Evolutionary conservation across 805 yeast species (phyloP).

Genomic region (Candida nanaspora): DNA sequence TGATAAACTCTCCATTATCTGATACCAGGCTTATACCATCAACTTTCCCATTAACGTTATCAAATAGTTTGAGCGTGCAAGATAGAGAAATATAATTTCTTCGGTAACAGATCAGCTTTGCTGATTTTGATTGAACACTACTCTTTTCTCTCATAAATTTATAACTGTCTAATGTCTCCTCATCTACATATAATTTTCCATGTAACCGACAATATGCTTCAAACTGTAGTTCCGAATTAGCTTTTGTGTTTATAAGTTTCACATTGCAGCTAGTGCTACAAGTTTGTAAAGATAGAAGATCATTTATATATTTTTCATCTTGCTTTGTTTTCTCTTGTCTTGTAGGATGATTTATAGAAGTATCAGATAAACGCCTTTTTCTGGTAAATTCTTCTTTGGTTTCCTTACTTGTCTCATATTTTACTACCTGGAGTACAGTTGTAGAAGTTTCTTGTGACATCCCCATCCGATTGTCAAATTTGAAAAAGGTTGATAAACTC

Average conservation of each 20-base stretch:
- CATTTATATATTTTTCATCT: neutral
- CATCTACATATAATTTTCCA: conserved; percentile 5
- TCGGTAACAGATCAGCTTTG: conserved; percentile 6
- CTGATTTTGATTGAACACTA: too few relatives aligned
- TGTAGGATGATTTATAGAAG: too few relatives aligned
- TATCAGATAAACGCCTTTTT: too few relatives aligned
- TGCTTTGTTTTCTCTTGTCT: too few relatives aligned
- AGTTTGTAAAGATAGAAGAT: neutral
- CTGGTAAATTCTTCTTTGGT: too few relatives aligned
- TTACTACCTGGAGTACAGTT: too few relatives aligned
- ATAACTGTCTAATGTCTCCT: conserved; percentile 1
- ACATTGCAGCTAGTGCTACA: conserved; percentile 6
- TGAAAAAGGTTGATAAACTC: neutral
- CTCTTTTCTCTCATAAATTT: too few relatives aligned
- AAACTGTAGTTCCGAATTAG: conserved; percentile 3
- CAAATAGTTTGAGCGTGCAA: conserved; percentile 1
- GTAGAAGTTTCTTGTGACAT: too few relatives aligned
- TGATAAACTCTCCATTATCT: neutral
- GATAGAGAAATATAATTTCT: conserved; percentile 5
- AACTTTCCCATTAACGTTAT: neutral
- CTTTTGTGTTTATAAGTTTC: neutral
- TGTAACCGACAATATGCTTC: conserved; percentile 2
- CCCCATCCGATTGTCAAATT: neutral
- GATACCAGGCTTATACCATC: neutral
- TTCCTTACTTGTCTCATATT: too few relatives aligned